These are phyloP conservation scores for Ceratobasidium sp. DNA, from an alignment of 1,284 basidiomycete species.

Conservation along the genomic window DNA sequence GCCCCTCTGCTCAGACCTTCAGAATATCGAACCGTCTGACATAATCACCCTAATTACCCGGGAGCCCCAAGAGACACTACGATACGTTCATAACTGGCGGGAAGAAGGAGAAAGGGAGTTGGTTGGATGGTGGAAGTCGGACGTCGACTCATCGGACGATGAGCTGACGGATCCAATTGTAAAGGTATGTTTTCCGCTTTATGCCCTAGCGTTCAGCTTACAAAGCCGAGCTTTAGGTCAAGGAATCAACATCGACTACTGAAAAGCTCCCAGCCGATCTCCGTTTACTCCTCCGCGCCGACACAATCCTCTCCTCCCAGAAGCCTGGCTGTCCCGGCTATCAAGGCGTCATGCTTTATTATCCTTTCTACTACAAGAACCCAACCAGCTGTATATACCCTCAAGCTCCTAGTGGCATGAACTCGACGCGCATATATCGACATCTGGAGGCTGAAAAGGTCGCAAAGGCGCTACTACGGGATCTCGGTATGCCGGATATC, in stretches of 20 bases:
- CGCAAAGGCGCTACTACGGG: background rate
- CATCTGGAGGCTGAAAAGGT: slow-evolving; percentile 15
- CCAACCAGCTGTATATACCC: background rate
- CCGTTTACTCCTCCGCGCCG: slow-evolving; percentile 17
- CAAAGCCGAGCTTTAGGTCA: background rate
- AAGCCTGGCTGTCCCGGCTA: background rate
- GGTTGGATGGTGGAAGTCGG: background rate
- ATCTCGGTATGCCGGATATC: slow-evolving; percentile 1
- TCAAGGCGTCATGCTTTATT: background rate
- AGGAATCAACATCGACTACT: background rate
- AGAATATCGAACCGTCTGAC: background rate
- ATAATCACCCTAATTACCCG: background rate
- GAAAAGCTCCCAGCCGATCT: background rate
- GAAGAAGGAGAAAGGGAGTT: slow-evolving; percentile 4
- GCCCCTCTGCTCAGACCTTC: background rate
- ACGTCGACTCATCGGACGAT: background rate
- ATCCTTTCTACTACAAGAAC: background rate
- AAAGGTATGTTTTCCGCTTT: no score
- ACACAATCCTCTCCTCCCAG: background rate
- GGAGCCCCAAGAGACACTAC: background rate
- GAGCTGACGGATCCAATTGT: no score
- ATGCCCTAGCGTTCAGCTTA: no score
- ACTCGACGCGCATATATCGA: background rate
- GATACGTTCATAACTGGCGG: background rate
- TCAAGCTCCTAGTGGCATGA: background rate